Percentiles rank a stretch among this genome's conserved stretches.
Conservation (phyloP, 1,139 yeast species). For the Protomyces arabidopsidicola region DNA sequence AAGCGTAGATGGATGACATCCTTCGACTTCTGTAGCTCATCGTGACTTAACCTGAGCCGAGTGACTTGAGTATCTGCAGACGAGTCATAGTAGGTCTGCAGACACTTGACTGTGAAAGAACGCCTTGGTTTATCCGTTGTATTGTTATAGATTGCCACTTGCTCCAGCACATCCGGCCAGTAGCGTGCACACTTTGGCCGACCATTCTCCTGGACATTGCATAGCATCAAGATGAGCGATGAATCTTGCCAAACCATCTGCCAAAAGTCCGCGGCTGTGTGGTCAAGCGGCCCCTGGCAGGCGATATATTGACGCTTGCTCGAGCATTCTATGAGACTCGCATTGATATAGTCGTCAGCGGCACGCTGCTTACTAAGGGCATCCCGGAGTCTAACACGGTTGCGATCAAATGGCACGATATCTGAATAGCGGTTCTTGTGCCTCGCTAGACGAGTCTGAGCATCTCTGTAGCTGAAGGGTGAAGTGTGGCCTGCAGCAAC, state of each 20-base stretch:
- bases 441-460: background rate
- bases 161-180: slow-evolving; percentile 52
- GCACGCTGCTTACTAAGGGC: background rate
- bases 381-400: slow-evolving; percentile 48
- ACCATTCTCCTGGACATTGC: slow-evolving; percentile 62
- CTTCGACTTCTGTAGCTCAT: slow-evolving; percentile 24
- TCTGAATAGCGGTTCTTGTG: slow-evolving; percentile 52
- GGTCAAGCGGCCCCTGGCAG: slow-evolving; percentile 56
- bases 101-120: background rate
- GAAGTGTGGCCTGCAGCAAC: slow-evolving; percentile 18
- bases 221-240: slow-evolving; percentile 76
- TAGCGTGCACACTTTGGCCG: slow-evolving; percentile 66
- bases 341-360: slow-evolving; percentile 47
- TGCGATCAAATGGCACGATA: slow-evolving; percentile 57
- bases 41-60: background rate
- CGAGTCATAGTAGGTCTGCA: background rate
- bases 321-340: slow-evolving; percentile 41
- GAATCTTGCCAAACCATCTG: slow-evolving; percentile 62
- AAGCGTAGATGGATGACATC: slow-evolving; percentile 36
- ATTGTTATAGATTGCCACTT: background rate
- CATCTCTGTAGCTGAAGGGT: slow-evolving; percentile 7
- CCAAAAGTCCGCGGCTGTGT: slow-evolving; percentile 75
- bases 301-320: slow-evolving; percentile 35
- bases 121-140: background rate
- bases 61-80: background rate